Base-by-base conservation (phyloP, 2,329 filamentous ascomycete genomes). In the Leptoxyphium fumago region DNA sequence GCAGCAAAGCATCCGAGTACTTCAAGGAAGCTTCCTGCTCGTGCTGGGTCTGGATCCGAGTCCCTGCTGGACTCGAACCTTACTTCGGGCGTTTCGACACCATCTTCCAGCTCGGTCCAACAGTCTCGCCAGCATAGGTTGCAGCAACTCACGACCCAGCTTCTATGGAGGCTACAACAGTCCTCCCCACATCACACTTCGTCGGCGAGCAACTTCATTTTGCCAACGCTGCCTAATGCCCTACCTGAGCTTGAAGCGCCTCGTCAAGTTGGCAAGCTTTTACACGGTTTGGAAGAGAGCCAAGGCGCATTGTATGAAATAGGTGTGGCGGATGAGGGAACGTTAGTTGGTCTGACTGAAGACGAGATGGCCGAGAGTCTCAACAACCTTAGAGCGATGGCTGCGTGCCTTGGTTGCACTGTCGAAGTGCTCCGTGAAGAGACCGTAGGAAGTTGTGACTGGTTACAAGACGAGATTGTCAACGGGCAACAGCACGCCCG, bases 281-380 rank as follows among this genome's bases (percentile, higher is more conserved):
- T 78, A 10, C 74, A 88, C 2, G 87, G 91, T 0, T 68, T 98
- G 8, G 89, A 96, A 59, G 88, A 94, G 60, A 95, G 87, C 13
- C 82, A 85, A 52, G 91, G 91, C 5, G 91, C 91, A 1, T 64
- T 96, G 41, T 98, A 98, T 55, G 89, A 98, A 62, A 94, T 98
- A 61, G 91, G 91, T 0, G 87, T 98, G 9, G 83, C 88, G 26
- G 91, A 98, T 61, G 87, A 96, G 65, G 91, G 91, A 7, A 86
- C 82, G 0, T 78, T 98, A 46, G 77, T 94, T 38, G 91, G 91
- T 0, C 69, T 98, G 40, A 84, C 85, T 2, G 78, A 84, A 50
- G 87, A 95, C 58, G 91, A 98, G 63, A 77, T 98, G 72, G 77
- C 89, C 48, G 89, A 96, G 63, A 95, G 87, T 59, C 71, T 96